Conservation (phyloP, 73 alveolate species). For the Paramecium biaurelia region DNA sequence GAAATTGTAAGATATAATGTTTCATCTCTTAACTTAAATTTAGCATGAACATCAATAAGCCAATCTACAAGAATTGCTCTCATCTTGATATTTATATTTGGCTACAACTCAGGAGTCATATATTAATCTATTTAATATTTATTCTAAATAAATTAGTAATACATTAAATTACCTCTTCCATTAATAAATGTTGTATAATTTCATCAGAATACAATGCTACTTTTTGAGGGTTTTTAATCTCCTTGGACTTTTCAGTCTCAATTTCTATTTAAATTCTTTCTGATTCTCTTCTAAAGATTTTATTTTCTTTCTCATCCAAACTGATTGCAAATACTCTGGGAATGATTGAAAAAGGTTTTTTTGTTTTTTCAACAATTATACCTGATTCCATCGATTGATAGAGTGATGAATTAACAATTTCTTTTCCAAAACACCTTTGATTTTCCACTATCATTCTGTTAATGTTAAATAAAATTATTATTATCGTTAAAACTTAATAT, state of each 20-base stretch:
- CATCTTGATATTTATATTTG: slow-evolving; percentile 69
- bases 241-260: not conserved
- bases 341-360: not conserved
- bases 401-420: not conserved
- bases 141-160: not conserved
- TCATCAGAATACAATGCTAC: not conserved
- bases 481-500: not conserved
- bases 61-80: slow-evolving; percentile 84
- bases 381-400: not conserved
- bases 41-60: slow-evolving; percentile 78
- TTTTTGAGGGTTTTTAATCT: not conserved
- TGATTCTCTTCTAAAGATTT: not conserved
- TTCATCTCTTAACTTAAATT: slow-evolving; percentile 74
- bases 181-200: not conserved
- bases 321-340: not conserved
- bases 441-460: slow-evolving; percentile 12
- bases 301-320: slow-evolving; percentile 9
- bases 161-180: not conserved
- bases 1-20: slow-evolving; percentile 74
- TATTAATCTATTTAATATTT: not conserved
- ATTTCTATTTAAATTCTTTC: not conserved
- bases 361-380: not conserved
- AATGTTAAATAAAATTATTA: not conserved
- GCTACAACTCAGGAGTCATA: not conserved
- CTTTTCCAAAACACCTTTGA: not conserved